Percentiles rank a stretch among this genome's conserved stretches.
Evolutionary conservation across 331 rosid species (phyloP).

Genomic region (Phaseolus coccineus): DNA sequence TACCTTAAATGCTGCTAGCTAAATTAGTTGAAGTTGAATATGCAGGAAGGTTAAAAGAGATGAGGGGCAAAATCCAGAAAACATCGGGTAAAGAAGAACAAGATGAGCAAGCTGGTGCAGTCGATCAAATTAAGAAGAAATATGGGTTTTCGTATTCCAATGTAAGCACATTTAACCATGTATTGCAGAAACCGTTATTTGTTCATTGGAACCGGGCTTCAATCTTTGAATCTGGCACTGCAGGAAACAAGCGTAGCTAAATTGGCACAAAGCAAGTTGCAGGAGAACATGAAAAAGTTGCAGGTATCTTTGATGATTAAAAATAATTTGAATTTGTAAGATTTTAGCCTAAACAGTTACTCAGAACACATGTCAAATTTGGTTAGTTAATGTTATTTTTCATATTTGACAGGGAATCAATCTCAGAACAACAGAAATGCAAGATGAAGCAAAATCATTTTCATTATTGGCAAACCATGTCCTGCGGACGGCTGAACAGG

Average conservation of each 20-base stretch:
- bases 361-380: not conserved
- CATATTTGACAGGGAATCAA: conserved; percentile 64
- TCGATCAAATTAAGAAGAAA: conserved; percentile 87
- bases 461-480: conserved; percentile 86
- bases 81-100: conserved; percentile 66
- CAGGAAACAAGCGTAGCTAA: conserved; percentile 81
- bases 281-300: conserved; percentile 64
- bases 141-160: conserved; percentile 75
- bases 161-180: conserved; percentile 50
- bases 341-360: not conserved
- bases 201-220: conserved; percentile 1
- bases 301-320: conserved; percentile 57
- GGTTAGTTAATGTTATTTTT: not conserved
- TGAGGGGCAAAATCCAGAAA: conserved; percentile 72
- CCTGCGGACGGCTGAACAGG: conserved; percentile 70
- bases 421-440: conserved; percentile 74
- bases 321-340: not conserved
- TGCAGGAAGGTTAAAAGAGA: conserved; percentile 85
- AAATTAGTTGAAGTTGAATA: conserved; percentile 31
- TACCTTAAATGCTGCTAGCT: conserved; percentile 4
- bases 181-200: not conserved
- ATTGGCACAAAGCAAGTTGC: conserved; percentile 80
- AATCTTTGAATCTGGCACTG: conserved; percentile 38
- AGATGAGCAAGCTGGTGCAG: conserved; percentile 64
- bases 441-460: conserved; percentile 86